Conservation (phyloP, 2,329 filamentous ascomycete genomes). For the Claviceps sp. region DNA sequence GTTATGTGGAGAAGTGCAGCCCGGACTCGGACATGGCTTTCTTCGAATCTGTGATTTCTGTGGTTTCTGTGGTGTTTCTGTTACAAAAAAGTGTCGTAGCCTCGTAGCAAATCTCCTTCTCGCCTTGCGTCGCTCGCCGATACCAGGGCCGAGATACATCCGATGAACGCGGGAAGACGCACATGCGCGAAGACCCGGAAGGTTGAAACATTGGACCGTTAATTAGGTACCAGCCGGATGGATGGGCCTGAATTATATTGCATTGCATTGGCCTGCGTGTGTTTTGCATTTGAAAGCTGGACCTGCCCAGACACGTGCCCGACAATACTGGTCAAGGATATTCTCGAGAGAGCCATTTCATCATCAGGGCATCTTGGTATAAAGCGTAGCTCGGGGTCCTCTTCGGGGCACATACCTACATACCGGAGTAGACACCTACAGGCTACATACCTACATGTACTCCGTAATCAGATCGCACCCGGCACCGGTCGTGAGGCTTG, state of each 20-base stretch:
- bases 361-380: background rate
- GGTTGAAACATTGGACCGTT: background rate
- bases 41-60: no score
- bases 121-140: constrained; percentile 1
- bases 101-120: constrained; percentile 16
- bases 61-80: constrained; percentile 14
- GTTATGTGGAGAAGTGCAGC: constrained; percentile 14
- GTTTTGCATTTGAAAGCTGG: no score
- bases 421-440: no score
- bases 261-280: no score
- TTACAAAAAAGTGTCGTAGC: constrained; percentile 20
- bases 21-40: constrained; percentile 13
- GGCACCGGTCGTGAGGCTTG: constrained; percentile 2
- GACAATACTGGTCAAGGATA: background rate
- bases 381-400: no score
- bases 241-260: background rate
- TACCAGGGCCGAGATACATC: constrained; percentile 13
- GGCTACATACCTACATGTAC: no score
- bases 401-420: no score
- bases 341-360: background rate
- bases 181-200: background rate
- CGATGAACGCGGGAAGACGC: constrained; percentile 11
- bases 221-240: background rate
- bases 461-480: constrained; percentile 7
- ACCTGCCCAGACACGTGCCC: no score